Evolutionary conservation across 2,329 filamentous ascomycete species (phyloP).

Genomic region (Cladophialophora yegresii): DNA sequence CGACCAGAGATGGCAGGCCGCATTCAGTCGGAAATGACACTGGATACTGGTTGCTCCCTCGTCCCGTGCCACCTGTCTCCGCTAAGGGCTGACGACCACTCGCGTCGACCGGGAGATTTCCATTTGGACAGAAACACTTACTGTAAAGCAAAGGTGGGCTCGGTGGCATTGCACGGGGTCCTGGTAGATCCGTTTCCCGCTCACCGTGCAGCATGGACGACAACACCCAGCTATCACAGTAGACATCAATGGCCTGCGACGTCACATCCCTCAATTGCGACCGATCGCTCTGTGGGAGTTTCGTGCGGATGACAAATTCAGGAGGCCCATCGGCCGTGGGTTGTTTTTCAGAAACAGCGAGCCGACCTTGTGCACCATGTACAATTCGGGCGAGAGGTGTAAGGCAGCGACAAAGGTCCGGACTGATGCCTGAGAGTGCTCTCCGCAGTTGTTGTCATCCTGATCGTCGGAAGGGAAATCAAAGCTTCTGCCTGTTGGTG

Average conservation of each 20-base stretch:
- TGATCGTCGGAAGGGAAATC: background rate
- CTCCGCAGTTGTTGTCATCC: background rate
- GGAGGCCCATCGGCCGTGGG: background rate
- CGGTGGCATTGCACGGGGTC: background rate
- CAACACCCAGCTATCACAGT: background rate
- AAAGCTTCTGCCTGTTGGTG: conserved; percentile 9
- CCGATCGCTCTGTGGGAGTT: background rate
- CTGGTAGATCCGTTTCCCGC: background rate
- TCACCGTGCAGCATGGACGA: background rate
- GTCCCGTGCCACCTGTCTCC: background rate
- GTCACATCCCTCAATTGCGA: background rate
- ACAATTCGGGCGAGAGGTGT: background rate
- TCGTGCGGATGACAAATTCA: conserved; percentile 3
- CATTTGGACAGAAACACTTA: background rate
- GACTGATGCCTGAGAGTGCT: background rate
- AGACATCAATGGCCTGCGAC: background rate
- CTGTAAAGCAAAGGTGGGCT: background rate
- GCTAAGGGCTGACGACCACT: background rate
- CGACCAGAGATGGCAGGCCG: background rate
- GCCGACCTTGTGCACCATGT: conserved; percentile 1
- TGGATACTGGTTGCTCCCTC: background rate
- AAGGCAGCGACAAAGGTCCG: background rate
- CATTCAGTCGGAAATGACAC: background rate
- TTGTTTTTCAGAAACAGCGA: background rate
- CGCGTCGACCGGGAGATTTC: background rate